Conservation (phyloP, 2,329 filamentous ascomycete species). For the Penicillium brasilianum region DNA sequence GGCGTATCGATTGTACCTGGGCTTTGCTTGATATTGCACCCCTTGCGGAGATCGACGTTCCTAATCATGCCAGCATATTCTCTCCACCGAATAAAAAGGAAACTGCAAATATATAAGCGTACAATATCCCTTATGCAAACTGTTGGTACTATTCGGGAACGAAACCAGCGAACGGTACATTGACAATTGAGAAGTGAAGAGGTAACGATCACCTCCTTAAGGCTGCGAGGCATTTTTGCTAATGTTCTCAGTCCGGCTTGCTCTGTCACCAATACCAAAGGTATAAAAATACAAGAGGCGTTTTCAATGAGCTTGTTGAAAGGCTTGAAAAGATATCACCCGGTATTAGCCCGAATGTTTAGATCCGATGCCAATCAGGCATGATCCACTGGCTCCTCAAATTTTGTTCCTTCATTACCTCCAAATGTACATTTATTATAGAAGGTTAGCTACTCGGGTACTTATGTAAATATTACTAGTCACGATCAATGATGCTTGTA, state of each 20-base stretch:
- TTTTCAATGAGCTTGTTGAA: conserved; percentile 25
- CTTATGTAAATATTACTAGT: not conserved
- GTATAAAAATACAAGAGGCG: conserved; percentile 15
- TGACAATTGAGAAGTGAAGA: conserved; percentile 26
- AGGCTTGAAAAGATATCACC: conserved; percentile 24
- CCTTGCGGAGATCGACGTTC: conserved; percentile 18
- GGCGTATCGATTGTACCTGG: conserved; percentile 27
- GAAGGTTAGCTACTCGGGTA: not conserved
- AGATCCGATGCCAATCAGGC: not conserved
- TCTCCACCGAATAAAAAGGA: conserved; percentile 20
- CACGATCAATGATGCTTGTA: not conserved
- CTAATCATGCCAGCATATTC: conserved; percentile 18
- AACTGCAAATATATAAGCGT: conserved; percentile 24
- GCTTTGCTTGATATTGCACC: conserved; percentile 27
- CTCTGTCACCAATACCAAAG: conserved; percentile 17
- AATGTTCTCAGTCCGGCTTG: conserved; percentile 16
- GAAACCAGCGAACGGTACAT: conserved; percentile 27
- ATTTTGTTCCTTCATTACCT: not conserved
- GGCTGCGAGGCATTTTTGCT: not conserved
- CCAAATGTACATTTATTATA: not conserved
- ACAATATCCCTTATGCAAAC: conserved; percentile 27
- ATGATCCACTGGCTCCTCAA: no score
- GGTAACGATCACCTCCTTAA: conserved; percentile 7
- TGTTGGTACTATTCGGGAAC: conserved; percentile 23
- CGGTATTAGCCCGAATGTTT: conserved; percentile 19